Evolutionary conservation across 148 eudicot species (phyloP).

Genomic region (Salicornia ramosissima): DNA sequence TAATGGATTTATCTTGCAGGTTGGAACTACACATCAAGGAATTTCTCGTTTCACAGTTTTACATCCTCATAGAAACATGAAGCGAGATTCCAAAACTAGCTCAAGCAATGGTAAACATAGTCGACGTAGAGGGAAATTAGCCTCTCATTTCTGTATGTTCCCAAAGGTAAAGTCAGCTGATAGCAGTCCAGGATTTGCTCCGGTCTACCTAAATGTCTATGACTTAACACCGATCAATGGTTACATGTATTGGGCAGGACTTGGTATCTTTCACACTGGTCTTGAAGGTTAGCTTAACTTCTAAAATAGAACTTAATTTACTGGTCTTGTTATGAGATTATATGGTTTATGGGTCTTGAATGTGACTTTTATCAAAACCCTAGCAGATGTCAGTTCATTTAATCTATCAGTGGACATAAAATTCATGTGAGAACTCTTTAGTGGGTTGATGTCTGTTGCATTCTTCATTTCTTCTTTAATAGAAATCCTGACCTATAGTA

Average conservation of each 20-base stretch:
- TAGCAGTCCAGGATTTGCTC: constrained; percentile 43
- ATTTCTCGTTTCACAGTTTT: constrained; percentile 28
- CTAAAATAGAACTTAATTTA: constrained; percentile 4
- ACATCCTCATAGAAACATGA: constrained; percentile 35
- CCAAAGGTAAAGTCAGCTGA: constrained; percentile 51
- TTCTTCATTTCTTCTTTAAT: too few relatives aligned
- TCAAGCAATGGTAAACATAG: constrained; percentile 40
- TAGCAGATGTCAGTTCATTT: not conserved
- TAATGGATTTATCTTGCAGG: constrained; percentile 35
- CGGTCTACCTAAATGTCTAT: constrained; percentile 82
- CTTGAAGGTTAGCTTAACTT: constrained; percentile 55
- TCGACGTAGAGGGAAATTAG: constrained; percentile 36
- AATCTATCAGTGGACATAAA: not conserved
- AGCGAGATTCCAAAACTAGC: constrained; percentile 35
- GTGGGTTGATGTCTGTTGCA: too few relatives aligned
- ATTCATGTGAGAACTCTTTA: not conserved
- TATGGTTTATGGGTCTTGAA: too few relatives aligned
- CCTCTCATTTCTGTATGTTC: constrained; percentile 51
- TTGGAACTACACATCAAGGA: constrained; percentile 35
- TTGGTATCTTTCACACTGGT: constrained; percentile 84
- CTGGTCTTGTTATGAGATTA: not conserved
- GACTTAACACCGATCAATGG: constrained; percentile 82
- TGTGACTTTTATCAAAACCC: not conserved
- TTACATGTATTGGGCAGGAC: constrained; percentile 84
- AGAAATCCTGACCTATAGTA: too few relatives aligned